Conservation (phyloP, 805 yeast species). For the Metahyphopichia silvanorum region DNA sequence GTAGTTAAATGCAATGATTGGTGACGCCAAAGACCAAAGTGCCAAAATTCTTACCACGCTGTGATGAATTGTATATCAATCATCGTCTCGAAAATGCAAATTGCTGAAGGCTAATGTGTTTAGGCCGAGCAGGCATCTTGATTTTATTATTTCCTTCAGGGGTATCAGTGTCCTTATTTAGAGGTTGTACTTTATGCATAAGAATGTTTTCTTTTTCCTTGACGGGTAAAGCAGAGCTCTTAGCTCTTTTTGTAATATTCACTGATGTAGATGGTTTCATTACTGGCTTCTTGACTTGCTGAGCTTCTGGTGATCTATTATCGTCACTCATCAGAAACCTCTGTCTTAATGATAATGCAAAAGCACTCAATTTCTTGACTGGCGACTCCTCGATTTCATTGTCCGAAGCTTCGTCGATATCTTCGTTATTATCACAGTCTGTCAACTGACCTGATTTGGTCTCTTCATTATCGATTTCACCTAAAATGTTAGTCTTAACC, state of each 20-base stretch:
- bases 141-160: not conserved
- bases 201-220: too few relatives aligned
- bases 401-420: slow-evolving; percentile 11
- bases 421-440: slow-evolving; percentile 11
- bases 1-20: too few relatives aligned
- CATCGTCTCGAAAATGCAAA: slow-evolving; percentile 4
- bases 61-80: too few relatives aligned
- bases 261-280: too few relatives aligned
- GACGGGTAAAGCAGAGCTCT: too few relatives aligned
- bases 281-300: too few relatives aligned
- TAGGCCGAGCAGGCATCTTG: too few relatives aligned
- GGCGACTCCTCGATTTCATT: slow-evolving; percentile 43
- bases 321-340: slow-evolving; percentile 6
- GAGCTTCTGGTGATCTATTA: too few relatives aligned
- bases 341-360: slow-evolving; percentile 7
- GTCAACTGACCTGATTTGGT: slow-evolving; percentile 10
- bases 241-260: too few relatives aligned
- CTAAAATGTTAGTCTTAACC: too few relatives aligned
- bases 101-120: not conserved
- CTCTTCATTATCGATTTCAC: slow-evolving; percentile 4
- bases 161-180: not conserved
- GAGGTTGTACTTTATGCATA: slow-evolving; percentile 3
- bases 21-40: too few relatives aligned
- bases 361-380: slow-evolving; percentile 14
- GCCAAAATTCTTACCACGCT: too few relatives aligned